Evolutionary conservation across 2,329 filamentous ascomycete species (phyloP).

Genomic region (Ilyonectria destructans): DNA sequence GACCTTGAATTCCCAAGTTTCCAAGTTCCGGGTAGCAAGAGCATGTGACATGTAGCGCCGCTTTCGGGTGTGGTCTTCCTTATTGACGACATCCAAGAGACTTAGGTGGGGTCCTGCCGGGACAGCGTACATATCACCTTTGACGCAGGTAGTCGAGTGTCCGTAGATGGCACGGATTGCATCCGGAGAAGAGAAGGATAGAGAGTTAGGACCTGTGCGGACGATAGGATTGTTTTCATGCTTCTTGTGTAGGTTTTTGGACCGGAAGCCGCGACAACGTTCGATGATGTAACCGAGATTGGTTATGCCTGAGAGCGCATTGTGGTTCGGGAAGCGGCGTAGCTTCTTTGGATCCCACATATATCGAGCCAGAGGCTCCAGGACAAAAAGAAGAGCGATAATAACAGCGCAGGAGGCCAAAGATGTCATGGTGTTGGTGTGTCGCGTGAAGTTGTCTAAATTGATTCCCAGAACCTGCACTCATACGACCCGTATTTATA

Average conservation of each 20-base stretch:
- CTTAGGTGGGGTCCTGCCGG: conserved; percentile 63
- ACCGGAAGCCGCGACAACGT: conserved; percentile 55
- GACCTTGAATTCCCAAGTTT: conserved; percentile 69
- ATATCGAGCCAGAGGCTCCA: conserved; percentile 12
- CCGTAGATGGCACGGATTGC: conserved; percentile 56
- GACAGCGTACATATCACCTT: conserved; percentile 63
- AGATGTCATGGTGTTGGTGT: too few species aligned
- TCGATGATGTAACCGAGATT: conserved; percentile 39
- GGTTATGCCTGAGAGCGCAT: conserved; percentile 37
- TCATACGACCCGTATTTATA: too few species aligned
- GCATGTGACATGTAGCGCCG: conserved; percentile 65
- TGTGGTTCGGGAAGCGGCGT: conserved; percentile 38
- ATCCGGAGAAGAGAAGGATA: conserved; percentile 41
- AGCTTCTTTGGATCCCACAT: conserved; percentile 56
- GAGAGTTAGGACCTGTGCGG: conserved; percentile 46
- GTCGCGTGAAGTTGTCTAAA: too few species aligned
- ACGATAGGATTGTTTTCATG: conserved; percentile 60
- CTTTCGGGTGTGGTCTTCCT: conserved; percentile 49
- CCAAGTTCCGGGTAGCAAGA: conserved; percentile 68
- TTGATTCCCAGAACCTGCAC: too few species aligned
- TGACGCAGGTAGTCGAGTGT: conserved; percentile 65
- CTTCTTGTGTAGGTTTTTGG: conserved; percentile 62
- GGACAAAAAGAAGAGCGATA: too few species aligned
- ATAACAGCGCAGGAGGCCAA: too few species aligned
- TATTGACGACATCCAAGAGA: not conserved